Conservation (phyloP, 2,329 filamentous ascomycete genomes). For the Aspergillus quadrilineatus region DNA sequence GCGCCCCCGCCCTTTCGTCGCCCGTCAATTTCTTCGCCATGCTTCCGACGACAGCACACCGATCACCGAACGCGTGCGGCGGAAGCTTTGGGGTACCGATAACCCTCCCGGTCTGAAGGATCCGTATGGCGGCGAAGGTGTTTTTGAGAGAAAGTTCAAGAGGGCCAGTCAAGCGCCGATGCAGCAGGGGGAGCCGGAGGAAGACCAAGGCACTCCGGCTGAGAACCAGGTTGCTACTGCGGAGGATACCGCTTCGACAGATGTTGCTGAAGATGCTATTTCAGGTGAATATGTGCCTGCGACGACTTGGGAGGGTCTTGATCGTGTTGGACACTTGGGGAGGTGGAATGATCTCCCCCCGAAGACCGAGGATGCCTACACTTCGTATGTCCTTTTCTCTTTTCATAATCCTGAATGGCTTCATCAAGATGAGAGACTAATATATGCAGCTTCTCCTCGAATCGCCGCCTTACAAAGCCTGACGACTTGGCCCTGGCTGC, state of each 20-base stretch:
- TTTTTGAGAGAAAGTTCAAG: slow-evolving; percentile 30
- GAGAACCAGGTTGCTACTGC: slow-evolving; percentile 13
- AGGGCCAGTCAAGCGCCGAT: slow-evolving; percentile 16
- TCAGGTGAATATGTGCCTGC: slow-evolving; percentile 45
- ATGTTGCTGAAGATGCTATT: slow-evolving; percentile 22
- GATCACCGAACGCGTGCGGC: slow-evolving; percentile 48
- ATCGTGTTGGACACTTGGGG: slow-evolving; percentile 53
- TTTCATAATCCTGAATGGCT: neutral
- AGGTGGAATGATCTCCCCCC: slow-evolving; percentile 41
- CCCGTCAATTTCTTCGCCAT: slow-evolving; percentile 37
- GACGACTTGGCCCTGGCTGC: slow-evolving; percentile 46
- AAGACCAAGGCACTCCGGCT: slow-evolving; percentile 14
- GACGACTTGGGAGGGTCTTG: slow-evolving; percentile 53
- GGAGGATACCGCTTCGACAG: slow-evolving; percentile 15
- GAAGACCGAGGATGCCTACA: slow-evolving; percentile 40
- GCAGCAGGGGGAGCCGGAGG: slow-evolving; percentile 18
- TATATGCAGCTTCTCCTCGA: slow-evolving; percentile 35
- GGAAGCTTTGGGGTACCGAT: slow-evolving; percentile 52
- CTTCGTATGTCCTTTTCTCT: slow-evolving; percentile 38
- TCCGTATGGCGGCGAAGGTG: slow-evolving; percentile 46
- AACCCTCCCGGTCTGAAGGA: slow-evolving; percentile 50
- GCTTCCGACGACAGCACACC: slow-evolving; percentile 35
- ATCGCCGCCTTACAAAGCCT: slow-evolving; percentile 34
- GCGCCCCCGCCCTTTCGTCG: slow-evolving; percentile 31
- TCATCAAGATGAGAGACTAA: slow-evolving; percentile 1